These are phyloP conservation scores for Trichoderma cornu-damae DNA, from an alignment of 2,329 filamentous ascomycete species.

Conservation along the genomic window DNA sequence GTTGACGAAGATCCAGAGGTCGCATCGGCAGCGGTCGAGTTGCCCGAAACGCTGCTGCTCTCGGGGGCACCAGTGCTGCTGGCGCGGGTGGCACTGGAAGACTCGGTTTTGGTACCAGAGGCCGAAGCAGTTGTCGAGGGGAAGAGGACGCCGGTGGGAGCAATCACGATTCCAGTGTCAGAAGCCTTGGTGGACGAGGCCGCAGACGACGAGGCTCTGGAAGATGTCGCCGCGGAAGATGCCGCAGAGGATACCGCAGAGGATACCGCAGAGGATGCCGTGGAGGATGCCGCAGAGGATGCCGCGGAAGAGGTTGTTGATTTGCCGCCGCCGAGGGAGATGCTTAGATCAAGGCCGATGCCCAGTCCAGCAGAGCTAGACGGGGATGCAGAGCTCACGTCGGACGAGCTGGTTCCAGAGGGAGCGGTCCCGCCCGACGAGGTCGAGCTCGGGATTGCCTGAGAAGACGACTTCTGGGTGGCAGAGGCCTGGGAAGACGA, in stretches of 20 bases:
- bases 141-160: conserved; percentile 27
- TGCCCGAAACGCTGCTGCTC: neutral
- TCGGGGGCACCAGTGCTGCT: neutral
- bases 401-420: neutral
- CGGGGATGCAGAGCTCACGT: neutral
- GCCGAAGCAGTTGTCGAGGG: neutral
- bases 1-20: neutral
- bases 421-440: neutral
- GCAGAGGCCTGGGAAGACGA: neutral
- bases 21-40: neutral
- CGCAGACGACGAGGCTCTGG: conserved; percentile 17
- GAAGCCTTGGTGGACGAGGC: neutral
- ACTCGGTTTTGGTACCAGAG: neutral
- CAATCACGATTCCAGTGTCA: conserved; percentile 26
- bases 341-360: neutral
- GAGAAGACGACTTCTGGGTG: neutral
- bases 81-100: neutral
- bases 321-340: neutral
- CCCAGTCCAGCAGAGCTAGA: neutral
- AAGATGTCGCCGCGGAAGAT: conserved; percentile 22
- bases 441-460: neutral
- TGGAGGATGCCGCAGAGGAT: too few relatives aligned
- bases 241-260: too few relatives aligned
- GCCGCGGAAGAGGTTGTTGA: neutral
- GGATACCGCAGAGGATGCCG: neutral